Evolutionary conservation across 441 rosid species (phyloP).

Genomic region (Theobroma grandiflorum): DNA sequence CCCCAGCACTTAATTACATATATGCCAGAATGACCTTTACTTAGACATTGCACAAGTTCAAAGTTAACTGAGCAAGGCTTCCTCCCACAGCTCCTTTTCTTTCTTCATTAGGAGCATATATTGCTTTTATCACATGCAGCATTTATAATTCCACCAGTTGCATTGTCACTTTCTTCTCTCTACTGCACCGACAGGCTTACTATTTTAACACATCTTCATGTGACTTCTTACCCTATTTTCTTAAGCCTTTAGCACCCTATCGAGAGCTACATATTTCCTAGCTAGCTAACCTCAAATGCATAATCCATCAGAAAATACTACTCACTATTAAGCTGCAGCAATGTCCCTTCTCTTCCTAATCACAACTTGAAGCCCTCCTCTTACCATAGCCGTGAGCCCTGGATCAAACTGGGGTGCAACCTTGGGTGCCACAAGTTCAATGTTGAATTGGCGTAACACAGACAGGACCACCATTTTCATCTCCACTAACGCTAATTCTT

Average conservation of each 20-base stretch:
- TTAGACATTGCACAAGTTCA: too few species aligned
- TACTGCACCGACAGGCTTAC: not conserved
- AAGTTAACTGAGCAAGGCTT: not conserved
- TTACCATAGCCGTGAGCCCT: conserved; percentile 73
- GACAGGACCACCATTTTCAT: conserved; percentile 58
- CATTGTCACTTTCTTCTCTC: not conserved
- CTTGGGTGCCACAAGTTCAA: conserved; percentile 24
- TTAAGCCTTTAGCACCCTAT: not conserved
- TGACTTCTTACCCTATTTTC: not conserved
- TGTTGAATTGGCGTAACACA: conserved; percentile 33
- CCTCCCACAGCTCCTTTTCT: not conserved
- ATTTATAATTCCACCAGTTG: not conserved
- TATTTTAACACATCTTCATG: not conserved
- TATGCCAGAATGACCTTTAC: too few species aligned
- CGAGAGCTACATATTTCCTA: not conserved
- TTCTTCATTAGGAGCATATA: not conserved
- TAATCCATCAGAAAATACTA: too few species aligned
- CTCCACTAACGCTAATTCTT: conserved; percentile 63
- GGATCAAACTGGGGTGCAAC: conserved; percentile 51
- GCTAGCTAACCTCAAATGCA: not conserved
- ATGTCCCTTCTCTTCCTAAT: conserved; percentile 39
- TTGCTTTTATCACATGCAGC: not conserved
- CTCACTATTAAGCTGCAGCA: not conserved
- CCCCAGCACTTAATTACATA: too few species aligned
- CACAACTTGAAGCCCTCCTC: conserved; percentile 69